Percentiles rank a stretch among this genome's conserved stretches.
Conservation (phyloP, 495 filamentous ascomycete species). For the Massariosphaeria phaeospora region DNA sequence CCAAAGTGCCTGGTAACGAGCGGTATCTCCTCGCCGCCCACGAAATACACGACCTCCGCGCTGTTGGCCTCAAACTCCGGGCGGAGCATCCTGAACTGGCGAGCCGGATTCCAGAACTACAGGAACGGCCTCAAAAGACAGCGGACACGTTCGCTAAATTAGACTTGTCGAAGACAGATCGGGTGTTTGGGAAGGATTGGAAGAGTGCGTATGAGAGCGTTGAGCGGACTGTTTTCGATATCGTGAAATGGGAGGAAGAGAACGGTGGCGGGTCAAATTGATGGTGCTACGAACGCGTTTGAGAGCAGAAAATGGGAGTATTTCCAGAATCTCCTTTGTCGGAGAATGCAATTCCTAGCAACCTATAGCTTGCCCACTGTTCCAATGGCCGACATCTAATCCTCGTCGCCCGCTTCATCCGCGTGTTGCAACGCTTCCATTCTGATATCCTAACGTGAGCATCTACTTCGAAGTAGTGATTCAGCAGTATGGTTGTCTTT, state of each 20-base stretch:
- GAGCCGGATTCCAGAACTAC: constrained; percentile 2
- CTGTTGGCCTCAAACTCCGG: neutral
- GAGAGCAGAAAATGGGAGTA: too few relatives aligned
- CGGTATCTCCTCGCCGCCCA: constrained; percentile 7
- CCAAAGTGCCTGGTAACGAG: constrained; percentile 9
- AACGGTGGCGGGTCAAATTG: neutral
- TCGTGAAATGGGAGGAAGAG: constrained; percentile 13
- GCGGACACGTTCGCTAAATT: neutral
- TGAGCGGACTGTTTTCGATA: constrained; percentile 6
- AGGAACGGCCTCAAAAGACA: neutral
- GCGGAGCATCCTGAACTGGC: neutral
- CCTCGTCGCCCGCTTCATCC: too few relatives aligned
- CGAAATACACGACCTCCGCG: neutral
- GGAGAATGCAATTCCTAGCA: too few relatives aligned
- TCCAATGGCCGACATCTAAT: too few relatives aligned
- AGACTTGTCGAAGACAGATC: constrained; percentile 15
- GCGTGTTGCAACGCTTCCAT: too few relatives aligned
- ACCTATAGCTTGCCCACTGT: too few relatives aligned
- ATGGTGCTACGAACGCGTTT: too few relatives aligned
- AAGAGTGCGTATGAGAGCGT: constrained; percentile 13
- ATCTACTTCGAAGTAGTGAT: too few relatives aligned
- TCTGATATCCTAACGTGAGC: too few relatives aligned
- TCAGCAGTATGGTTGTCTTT: too few relatives aligned
- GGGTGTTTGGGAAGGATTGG: constrained; percentile 24
- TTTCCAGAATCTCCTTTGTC: too few relatives aligned